A percentile compares a stretch with the other conserved stretches of the same genome.
These are phyloP conservation scores for Rhododendron ovatum DNA, from an alignment of 148 eudicot species.

Conservation along the genomic window DNA sequence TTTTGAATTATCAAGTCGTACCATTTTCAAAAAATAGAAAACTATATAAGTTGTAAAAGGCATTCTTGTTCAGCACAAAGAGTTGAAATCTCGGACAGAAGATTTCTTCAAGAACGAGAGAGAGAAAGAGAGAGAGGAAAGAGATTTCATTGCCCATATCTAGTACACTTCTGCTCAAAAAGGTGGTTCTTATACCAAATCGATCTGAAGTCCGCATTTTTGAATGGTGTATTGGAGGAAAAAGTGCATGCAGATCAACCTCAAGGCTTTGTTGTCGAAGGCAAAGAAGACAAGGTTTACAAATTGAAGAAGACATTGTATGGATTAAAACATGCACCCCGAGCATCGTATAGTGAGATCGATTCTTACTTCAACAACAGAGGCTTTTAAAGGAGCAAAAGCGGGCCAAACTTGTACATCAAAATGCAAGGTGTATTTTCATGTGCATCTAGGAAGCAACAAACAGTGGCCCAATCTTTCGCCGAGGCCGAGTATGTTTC, in stretches of 20 bases:
- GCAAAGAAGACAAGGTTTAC: background rate
- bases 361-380: background rate
- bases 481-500: background rate
- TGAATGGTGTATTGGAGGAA: background rate
- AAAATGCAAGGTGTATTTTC: background rate
- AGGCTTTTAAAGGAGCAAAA: background rate
- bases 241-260: background rate
- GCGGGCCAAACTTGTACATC: background rate
- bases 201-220: background rate
- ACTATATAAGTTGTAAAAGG: too few relatives aligned
- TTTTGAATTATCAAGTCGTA: too few relatives aligned
- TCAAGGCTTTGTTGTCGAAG: background rate
- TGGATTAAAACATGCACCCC: background rate
- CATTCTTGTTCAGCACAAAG: too few relatives aligned
- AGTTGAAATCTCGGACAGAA: too few relatives aligned
- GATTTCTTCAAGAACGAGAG: too few relatives aligned
- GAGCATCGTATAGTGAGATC: background rate
- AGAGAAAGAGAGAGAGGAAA: too few relatives aligned
- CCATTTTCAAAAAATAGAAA: too few relatives aligned
- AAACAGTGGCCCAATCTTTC: too few relatives aligned
- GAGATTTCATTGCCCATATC: too few relatives aligned
- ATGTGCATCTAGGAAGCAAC: too few relatives aligned
- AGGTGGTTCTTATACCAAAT: background rate
- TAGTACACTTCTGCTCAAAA: background rate
- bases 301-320: background rate